Evolutionary conservation across 1,284 basidiomycete genomes (phyloP).

Genomic region (Grifola frondosa): DNA sequence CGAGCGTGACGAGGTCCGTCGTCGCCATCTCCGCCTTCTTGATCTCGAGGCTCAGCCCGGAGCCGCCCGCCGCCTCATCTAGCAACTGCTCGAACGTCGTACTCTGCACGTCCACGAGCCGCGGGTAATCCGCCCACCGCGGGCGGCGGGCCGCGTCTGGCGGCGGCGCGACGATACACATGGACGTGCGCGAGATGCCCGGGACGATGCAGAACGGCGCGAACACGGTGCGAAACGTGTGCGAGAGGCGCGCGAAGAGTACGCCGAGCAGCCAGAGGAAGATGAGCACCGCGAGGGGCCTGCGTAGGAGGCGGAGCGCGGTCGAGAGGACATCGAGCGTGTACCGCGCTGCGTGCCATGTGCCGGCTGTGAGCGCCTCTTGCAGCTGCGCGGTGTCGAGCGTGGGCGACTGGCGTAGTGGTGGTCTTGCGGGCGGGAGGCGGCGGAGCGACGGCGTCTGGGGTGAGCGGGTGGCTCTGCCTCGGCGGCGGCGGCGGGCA

Average conservation of each 20-base stretch:
- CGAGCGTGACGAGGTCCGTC: conserved; percentile 58
- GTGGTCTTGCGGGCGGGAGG: conserved; percentile 1
- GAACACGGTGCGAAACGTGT: conserved; percentile 45
- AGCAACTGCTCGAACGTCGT: conserved; percentile 61
- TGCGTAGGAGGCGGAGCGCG: conserved; percentile 49
- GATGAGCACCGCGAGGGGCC: conserved; percentile 55
- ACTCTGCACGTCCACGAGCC: conserved; percentile 56
- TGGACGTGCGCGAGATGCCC: conserved; percentile 44
- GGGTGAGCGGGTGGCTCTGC: conserved; percentile 10
- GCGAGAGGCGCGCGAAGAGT: conserved; percentile 39
- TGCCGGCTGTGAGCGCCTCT: conserved; percentile 20
- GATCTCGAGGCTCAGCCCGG: conserved; percentile 60
- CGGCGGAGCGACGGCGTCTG: conserved; percentile 1
- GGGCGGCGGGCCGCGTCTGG: conserved; percentile 9
- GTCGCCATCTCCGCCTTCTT: conserved; percentile 77
- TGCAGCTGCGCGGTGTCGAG: conserved; percentile 20
- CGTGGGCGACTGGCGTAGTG: conserved; percentile 5
- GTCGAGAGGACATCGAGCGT: conserved; percentile 43
- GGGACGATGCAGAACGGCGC: conserved; percentile 62
- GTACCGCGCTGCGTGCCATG: conserved; percentile 38
- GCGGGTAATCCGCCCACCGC: conserved; percentile 55
- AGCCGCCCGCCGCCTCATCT: conserved; percentile 54
- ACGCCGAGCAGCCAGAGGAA: conserved; percentile 50
- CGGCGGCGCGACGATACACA: conserved; percentile 39
- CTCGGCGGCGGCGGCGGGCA: conserved; percentile 18